These are phyloP conservation scores for Pichia phayaonensis DNA, from an alignment of 805 yeast species.

Conservation along the genomic window DNA sequence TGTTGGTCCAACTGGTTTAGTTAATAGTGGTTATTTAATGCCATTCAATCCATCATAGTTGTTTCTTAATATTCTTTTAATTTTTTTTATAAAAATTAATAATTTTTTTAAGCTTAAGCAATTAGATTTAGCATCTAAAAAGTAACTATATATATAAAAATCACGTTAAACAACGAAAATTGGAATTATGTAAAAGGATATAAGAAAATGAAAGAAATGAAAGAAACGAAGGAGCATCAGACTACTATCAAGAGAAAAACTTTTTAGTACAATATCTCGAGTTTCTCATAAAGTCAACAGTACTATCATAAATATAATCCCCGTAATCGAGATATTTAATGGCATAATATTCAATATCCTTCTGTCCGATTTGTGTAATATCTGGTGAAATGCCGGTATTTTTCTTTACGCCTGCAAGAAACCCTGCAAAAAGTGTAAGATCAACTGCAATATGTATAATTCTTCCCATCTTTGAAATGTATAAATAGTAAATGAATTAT, in stretches of 20 bases:
- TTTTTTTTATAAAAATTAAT: background rate
- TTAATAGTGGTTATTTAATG: slow-evolving; percentile 20
- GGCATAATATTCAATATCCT: slow-evolving; percentile 43
- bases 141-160: background rate
- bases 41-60: slow-evolving; percentile 28
- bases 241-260: background rate
- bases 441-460: slow-evolving; percentile 52
- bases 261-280: slow-evolving; percentile 56
- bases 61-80: background rate
- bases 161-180: background rate
- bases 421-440: slow-evolving; percentile 53
- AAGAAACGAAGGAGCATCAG: background rate
- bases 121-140: background rate
- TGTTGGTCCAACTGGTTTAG: slow-evolving; percentile 7
- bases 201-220: background rate
- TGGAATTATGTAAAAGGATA: background rate
- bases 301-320: slow-evolving; percentile 71
- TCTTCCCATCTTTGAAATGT: slow-evolving; percentile 32
- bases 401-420: slow-evolving; percentile 65
- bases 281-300: slow-evolving; percentile 60
- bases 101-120: background rate
- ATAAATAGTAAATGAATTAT: background rate
- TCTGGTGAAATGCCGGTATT: slow-evolving; percentile 63
- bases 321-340: slow-evolving; percentile 72
- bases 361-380: slow-evolving; percentile 37